Percentiles rank a stretch among this genome's conserved stretches.
Conservation (phyloP, 805 yeast species). For the Lipomyces chichibuensis region DNA sequence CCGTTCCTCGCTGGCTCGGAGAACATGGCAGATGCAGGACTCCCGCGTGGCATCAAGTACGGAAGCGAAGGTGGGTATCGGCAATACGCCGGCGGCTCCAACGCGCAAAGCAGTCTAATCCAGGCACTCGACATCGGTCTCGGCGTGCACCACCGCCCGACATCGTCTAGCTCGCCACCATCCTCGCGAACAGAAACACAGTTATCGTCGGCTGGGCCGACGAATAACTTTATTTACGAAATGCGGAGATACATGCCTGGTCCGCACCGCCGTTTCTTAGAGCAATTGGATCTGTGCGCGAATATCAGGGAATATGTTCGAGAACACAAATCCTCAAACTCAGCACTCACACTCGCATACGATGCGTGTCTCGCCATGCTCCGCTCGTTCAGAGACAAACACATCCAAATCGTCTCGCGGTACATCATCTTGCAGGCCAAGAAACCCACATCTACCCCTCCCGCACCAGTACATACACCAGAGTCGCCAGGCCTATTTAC, state of each 20-base stretch:
- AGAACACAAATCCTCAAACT: constrained; percentile 45
- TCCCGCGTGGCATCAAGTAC: constrained; percentile 76
- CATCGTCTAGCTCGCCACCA: constrained; percentile 40
- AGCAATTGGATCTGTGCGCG: constrained; percentile 59
- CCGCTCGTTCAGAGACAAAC: constrained; percentile 86
- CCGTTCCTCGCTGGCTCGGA: constrained; percentile 95
- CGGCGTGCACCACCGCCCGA: constrained; percentile 74
- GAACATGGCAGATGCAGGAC: constrained; percentile 84
- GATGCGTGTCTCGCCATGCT: constrained; percentile 90
- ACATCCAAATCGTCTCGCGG: constrained; percentile 88
- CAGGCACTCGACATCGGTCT: constrained; percentile 82
- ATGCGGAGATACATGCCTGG: constrained; percentile 93
- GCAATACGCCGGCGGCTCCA: constrained; percentile 76
- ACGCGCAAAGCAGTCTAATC: constrained; percentile 88
- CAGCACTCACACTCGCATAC: constrained; percentile 69
- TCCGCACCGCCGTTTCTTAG: constrained; percentile 74
- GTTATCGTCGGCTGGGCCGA: constrained; percentile 43
- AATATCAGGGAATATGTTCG: constrained; percentile 68
- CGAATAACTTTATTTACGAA: constrained; percentile 66
- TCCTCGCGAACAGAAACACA: constrained; percentile 44
- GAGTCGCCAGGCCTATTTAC: constrained; percentile 5
- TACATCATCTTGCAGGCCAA: constrained; percentile 79
- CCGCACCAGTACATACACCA: constrained; percentile 8
- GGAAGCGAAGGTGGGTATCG: constrained; percentile 48
- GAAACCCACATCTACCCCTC: constrained; percentile 34